These are phyloP conservation scores for Protomyces pachydermus DNA, from an alignment of 1,139 yeast genomes.

Conservation along the genomic window DNA sequence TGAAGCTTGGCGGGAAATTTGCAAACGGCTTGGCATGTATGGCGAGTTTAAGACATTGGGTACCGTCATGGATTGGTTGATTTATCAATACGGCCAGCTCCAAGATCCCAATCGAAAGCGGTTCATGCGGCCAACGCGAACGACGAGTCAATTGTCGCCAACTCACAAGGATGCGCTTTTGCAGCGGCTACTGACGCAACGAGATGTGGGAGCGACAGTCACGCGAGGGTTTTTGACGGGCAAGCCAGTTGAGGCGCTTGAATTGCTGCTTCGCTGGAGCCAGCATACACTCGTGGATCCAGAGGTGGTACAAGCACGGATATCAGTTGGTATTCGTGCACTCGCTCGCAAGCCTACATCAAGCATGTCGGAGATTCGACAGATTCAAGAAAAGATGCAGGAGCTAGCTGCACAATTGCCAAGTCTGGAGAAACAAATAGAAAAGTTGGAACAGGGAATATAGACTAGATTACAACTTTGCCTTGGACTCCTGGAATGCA, in stretches of 20 bases:
- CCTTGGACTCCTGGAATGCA: not conserved
- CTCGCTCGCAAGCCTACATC: not conserved
- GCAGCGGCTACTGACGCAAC: constrained; percentile 3
- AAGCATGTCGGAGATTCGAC: not conserved
- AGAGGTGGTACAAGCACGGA: not conserved
- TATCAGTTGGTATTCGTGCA: constrained; percentile 4
- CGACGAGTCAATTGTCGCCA: not conserved
- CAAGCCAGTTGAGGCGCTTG: constrained; percentile 7
- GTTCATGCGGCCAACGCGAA: not conserved
- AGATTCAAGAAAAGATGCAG: not conserved
- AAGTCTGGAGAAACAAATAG: not conserved
- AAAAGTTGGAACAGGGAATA: not conserved
- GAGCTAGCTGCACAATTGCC: not conserved
- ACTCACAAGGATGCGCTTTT: constrained; percentile 10
- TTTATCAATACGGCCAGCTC: not conserved
- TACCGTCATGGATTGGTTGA: constrained; percentile 16
- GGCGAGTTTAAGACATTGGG: constrained; percentile 12
- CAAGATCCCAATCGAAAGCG: not conserved
- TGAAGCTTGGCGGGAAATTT: constrained; percentile 26
- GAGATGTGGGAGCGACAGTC: constrained; percentile 1
- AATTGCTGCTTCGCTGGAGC: constrained; percentile 9
- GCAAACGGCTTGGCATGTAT: constrained; percentile 13
- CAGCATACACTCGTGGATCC: constrained; percentile 4
- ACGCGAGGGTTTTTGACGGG: constrained; percentile 7
- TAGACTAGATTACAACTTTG: not conserved